Conservation (phyloP, 2,329 filamentous ascomycete species). For the Penicillium olsonii region DNA sequence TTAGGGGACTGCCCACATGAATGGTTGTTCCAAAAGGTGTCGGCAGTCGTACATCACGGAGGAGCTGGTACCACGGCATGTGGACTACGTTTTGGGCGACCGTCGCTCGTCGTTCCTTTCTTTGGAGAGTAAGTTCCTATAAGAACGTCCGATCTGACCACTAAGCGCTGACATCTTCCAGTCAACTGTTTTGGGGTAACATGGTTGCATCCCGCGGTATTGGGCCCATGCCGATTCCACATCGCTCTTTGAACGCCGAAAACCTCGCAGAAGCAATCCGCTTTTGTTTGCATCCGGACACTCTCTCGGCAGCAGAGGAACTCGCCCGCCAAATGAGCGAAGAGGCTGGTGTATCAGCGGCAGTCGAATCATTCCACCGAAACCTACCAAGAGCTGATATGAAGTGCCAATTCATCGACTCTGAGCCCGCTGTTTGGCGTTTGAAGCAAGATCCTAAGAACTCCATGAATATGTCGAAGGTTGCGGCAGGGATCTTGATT, state of each 20-base stretch:
- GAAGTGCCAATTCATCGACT: conserved; percentile 22
- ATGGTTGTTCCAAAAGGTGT: conserved; percentile 59
- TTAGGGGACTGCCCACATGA: conserved; percentile 57
- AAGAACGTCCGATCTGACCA: accelerated
- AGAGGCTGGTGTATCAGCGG: conserved; percentile 44
- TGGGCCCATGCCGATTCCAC: conserved; percentile 50
- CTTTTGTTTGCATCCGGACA: conserved; percentile 43
- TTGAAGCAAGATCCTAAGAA: conserved; percentile 2
- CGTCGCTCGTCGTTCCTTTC: conserved; percentile 58
- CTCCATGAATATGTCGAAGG: conserved; percentile 20
- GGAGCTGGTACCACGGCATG: conserved; percentile 59
- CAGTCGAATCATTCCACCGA: conserved; percentile 48
- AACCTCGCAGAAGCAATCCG: conserved; percentile 50
- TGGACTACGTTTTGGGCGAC: conserved; percentile 52
- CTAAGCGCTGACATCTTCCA: conserved; percentile 1
- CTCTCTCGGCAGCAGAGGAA: conserved; percentile 35
- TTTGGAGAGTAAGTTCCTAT: conserved; percentile 46
- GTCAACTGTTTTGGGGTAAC: conserved; percentile 55
- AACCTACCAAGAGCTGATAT: conserved; percentile 25
- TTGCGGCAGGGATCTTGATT: conserved; percentile 21
- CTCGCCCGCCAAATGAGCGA: conserved; percentile 42
- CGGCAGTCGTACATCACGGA: conserved; percentile 58
- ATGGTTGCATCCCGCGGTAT: conserved; percentile 53
- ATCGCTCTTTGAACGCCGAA: conserved; percentile 45
- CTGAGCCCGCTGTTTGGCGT: conserved; percentile 31